phyloP scores from a whole-genome alignment of 108 stramenopile genomes.

The Schizochytrium sp. region DNA sequence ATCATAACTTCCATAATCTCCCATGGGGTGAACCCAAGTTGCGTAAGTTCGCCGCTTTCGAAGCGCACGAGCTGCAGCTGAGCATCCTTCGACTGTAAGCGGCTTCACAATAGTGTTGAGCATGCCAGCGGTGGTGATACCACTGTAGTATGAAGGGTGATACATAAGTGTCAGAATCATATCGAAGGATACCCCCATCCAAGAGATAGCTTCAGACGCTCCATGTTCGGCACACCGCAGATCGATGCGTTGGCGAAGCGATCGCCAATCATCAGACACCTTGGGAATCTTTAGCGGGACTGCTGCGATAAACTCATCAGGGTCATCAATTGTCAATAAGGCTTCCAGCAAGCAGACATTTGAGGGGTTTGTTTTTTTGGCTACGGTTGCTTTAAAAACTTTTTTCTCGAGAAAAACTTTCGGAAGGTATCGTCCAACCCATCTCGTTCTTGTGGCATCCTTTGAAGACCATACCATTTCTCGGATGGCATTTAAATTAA shows the following conservation, averaged over 20 bases:
- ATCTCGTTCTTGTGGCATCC: neutral
- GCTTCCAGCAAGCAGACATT: conserved; percentile 17
- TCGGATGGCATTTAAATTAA: neutral
- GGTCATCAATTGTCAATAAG: neutral
- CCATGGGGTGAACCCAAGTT: neutral
- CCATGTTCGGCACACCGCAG: neutral
- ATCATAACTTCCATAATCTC: neutral
- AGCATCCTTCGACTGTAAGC: neutral
- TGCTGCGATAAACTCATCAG: neutral
- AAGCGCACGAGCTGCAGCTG: neutral
- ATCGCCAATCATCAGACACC: neutral
- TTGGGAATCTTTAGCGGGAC: neutral
- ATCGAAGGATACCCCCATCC: conserved; percentile 36
- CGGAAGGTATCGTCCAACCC: conserved; percentile 42
- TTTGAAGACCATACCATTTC: too few species aligned
- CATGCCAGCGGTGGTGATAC: conserved; percentile 37
- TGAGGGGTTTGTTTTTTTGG: neutral
- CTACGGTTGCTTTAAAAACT: neutral
- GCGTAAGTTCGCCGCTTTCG: neutral
- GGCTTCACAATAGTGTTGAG: neutral
- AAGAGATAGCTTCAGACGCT: neutral
- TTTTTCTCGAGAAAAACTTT: neutral
- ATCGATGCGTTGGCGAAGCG: neutral
- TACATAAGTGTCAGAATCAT: neutral
- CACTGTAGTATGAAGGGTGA: conserved; percentile 24